Conservation (phyloP, 129 eudicot species). For the Artemisia tridentata region DNA sequence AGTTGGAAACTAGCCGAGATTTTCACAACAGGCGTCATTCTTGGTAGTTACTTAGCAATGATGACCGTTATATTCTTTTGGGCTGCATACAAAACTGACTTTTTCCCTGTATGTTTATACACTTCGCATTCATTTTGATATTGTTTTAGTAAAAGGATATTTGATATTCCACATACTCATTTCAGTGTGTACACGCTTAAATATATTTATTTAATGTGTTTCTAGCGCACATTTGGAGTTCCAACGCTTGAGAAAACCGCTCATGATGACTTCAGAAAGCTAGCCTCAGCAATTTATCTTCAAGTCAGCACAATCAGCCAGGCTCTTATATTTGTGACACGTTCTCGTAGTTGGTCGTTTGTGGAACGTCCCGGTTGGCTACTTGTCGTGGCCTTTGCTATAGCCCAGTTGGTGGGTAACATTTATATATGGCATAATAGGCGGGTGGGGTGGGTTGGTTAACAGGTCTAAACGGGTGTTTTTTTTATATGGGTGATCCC, state of each 20-base stretch:
- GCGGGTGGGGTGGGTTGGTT: neutral
- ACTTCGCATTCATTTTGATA: neutral
- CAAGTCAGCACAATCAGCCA: conserved; percentile 94
- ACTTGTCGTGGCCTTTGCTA: conserved; percentile 63
- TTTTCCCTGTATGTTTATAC: conserved; percentile 59
- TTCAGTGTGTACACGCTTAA: neutral
- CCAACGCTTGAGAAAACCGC: conserved; percentile 71
- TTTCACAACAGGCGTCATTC: conserved; percentile 73
- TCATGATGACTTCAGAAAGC: conserved; percentile 59
- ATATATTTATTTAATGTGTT: neutral
- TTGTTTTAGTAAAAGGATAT: neutral
- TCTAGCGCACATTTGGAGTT: conserved; percentile 68
- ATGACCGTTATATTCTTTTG: conserved; percentile 91
- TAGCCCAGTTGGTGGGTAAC: conserved; percentile 74
- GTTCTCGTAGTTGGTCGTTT: conserved; percentile 85
- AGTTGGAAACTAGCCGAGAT: conserved; percentile 92
- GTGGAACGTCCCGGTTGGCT: conserved; percentile 78
- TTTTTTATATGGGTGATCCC: neutral
- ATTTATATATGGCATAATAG: neutral
- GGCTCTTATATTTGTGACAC: conserved; percentile 90
- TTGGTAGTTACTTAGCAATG: conserved; percentile 82
- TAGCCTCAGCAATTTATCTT: conserved; percentile 91
- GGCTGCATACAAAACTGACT: conserved; percentile 82
- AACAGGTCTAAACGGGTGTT: neutral
- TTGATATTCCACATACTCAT: neutral